Evolutionary conservation across 768 basidiomycete genomes (phyloP).

Genomic region (Austroboletus festivus): DNA sequence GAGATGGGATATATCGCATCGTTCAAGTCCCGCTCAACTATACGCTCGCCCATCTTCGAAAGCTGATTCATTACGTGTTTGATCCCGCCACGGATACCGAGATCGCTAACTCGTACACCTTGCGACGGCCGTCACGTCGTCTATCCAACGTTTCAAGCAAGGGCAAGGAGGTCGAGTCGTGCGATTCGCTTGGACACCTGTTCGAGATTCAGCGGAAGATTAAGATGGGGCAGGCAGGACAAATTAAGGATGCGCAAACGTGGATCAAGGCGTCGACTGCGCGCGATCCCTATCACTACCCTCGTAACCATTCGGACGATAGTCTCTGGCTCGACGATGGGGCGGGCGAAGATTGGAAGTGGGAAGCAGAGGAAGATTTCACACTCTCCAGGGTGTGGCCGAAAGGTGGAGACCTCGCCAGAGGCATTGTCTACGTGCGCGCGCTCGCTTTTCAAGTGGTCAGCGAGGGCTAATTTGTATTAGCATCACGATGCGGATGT

Average conservation of each 20-base stretch:
- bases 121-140: slow-evolving; percentile 28
- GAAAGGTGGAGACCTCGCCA: slow-evolving; percentile 35
- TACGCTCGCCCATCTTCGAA: slow-evolving; percentile 62
- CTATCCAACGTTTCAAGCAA: slow-evolving; percentile 11
- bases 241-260: slow-evolving; percentile 49
- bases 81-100: slow-evolving; percentile 26
- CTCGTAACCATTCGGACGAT: slow-evolving; percentile 38
- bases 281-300: slow-evolving; percentile 46
- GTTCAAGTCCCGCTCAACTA: slow-evolving; percentile 71
- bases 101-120: slow-evolving; percentile 15
- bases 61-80: slow-evolving; percentile 62
- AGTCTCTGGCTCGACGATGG: slow-evolving; percentile 30
- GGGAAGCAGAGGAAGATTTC: slow-evolving; percentile 70
- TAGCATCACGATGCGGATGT: slow-evolving; percentile 54
- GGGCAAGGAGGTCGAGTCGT: slow-evolving; percentile 17
- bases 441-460: slow-evolving; percentile 5
- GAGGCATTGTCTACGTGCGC: slow-evolving; percentile 64
- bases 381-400: slow-evolving; percentile 60
- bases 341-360: slow-evolving; percentile 52
- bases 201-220: slow-evolving; percentile 59
- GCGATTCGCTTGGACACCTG: slow-evolving; percentile 41
- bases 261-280: slow-evolving; percentile 51
- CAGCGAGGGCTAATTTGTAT: neutral
- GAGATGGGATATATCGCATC: slow-evolving; percentile 58
- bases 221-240: slow-evolving; percentile 44